Evolutionary conservation across 805 yeast species (phyloP), one percentile per base, ranked within the genome.

Genomic region (Zygotorulaspora florentina): DNA sequence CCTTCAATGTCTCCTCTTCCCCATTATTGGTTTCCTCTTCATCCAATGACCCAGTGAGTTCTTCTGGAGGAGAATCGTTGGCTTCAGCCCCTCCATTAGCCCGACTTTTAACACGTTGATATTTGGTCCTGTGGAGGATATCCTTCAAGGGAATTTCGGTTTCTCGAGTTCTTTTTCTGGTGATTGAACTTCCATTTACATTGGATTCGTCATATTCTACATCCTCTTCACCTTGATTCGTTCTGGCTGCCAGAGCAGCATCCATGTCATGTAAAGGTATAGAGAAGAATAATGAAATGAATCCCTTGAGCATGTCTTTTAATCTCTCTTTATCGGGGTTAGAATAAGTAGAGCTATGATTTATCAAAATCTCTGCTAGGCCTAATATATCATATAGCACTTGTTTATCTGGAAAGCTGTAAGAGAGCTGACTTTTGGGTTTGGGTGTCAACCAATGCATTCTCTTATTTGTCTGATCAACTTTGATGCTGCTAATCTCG

Each of bases 401-500:
- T 9, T 77, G 83, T 42, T 70, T 63, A 60, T 91, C 96, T 8
- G 70, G 65, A 53, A 89, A 80, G 23, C 68, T 70, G 59, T 79
- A 87, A 45, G 76, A 75, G 50, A 87, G 71, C 56, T 81, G 84
- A 29, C 82, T 81, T 62, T 84, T 85, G n/a, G 96, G 91, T 54
- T 79, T 80, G 3, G 96, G 95, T 42, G 90, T 81, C 57, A 87
- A 74, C 31, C 96, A 96, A 57, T 86, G 89, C 48, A 87, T 70
- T 60, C 95, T 76, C 67, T 88, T 90, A 57, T 84, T 86, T n/a
- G 76, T 77, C 65, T 88, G 96, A 60, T 91, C 99, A 35, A 87
- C 85, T 67, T 90, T 89, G 35, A 90, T 85, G 2, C 96, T 87
- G 55, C 93, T 85, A 45, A 93, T 85, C 62, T 91, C 98, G 51